Evolutionary conservation across 495 filamentous ascomycete genomes (phyloP).

Genomic region (Xylaria sp.): DNA sequence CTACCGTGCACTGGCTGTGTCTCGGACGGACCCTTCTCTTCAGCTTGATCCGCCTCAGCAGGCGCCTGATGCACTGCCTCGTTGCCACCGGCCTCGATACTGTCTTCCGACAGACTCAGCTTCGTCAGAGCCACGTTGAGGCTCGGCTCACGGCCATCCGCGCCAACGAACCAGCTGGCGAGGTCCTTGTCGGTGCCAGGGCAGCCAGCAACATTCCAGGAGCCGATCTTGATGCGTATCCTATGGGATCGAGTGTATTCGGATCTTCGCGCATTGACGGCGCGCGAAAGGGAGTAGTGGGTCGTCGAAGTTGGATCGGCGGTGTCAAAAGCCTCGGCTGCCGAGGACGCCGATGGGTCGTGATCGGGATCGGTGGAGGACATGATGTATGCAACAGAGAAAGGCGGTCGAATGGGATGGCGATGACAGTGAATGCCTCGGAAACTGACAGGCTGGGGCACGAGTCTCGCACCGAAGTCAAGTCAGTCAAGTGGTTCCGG

Average conservation of each 20-base stretch:
- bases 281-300: slow-evolving; percentile 54
- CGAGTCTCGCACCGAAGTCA: not conserved
- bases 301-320: slow-evolving; percentile 47
- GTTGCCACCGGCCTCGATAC: slow-evolving; percentile 29
- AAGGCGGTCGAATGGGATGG: not conserved
- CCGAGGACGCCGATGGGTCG: slow-evolving; percentile 40
- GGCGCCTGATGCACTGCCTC: slow-evolving; percentile 25
- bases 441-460: not conserved
- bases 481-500: not conserved
- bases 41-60: not conserved
- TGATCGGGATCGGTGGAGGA: not conserved
- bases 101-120: slow-evolving; percentile 49
- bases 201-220: slow-evolving; percentile 92
- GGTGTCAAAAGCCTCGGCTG: slow-evolving; percentile 46
- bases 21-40: not conserved
- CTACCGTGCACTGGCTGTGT: not conserved
- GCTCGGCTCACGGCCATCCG: slow-evolving; percentile 59
- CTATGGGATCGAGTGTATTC: slow-evolving; percentile 77
- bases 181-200: slow-evolving; percentile 86
- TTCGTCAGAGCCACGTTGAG: slow-evolving; percentile 65
- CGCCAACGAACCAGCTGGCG: slow-evolving; percentile 82
- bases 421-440: not conserved
- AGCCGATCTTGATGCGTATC: slow-evolving; percentile 84
- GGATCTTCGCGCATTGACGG: slow-evolving; percentile 70
- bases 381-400: not conserved